These are phyloP conservation scores for Neurospora pannonica DNA, from an alignment of 495 filamentous ascomycete species.

Conservation along the genomic window DNA sequence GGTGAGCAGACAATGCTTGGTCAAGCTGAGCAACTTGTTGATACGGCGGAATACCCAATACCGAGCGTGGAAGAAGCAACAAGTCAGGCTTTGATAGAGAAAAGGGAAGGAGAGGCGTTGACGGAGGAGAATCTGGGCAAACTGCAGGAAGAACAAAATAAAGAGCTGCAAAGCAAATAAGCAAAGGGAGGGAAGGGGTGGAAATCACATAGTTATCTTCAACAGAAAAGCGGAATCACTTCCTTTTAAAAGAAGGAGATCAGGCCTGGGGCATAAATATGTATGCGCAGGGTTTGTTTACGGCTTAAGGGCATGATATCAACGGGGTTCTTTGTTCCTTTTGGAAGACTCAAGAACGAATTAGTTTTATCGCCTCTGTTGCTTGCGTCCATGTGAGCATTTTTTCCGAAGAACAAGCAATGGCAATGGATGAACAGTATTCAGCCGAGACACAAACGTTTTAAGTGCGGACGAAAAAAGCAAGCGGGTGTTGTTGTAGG, in stretches of 20 bases:
- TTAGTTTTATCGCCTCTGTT: not conserved
- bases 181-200: not conserved
- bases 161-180: not conserved
- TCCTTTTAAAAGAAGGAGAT: not conserved
- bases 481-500: too few species aligned
- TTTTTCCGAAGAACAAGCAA: too few species aligned
- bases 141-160: conserved; percentile 14
- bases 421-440: too few species aligned
- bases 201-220: not conserved
- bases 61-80: not conserved
- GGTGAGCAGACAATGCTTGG: not conserved
- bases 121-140: conserved; percentile 29
- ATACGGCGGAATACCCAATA: not conserved
- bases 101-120: conserved; percentile 15
- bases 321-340: not conserved
- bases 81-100: not conserved
- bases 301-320: not conserved
- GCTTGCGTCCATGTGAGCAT: too few species aligned
- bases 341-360: not conserved
- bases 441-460: too few species aligned
- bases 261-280: not conserved
- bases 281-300: not conserved
- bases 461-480: too few species aligned
- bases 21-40: not conserved
- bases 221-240: not conserved